phyloP scores from a whole-genome alignment of 1,139 yeast species.

The Geotrichum europaeum region DNA sequence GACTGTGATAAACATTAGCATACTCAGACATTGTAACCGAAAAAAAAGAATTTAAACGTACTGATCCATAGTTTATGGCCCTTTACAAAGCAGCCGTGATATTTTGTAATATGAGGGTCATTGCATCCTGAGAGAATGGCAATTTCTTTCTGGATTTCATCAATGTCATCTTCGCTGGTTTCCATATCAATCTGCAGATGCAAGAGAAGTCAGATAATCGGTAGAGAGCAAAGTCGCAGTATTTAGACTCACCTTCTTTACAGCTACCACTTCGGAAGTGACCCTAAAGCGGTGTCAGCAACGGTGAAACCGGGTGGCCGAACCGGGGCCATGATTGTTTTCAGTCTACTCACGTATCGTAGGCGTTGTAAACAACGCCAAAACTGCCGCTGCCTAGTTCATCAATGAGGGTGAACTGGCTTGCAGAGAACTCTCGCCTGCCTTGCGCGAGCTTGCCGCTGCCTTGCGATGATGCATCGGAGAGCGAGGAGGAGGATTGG shows the following conservation, averaged over 20 bases:
- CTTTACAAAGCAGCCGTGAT: slow-evolving; percentile 74
- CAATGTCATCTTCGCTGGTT: slow-evolving; percentile 64
- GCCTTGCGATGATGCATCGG: background rate
- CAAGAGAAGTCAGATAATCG: background rate
- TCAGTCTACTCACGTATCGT: slow-evolving; percentile 38
- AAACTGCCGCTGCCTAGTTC: slow-evolving; percentile 86
- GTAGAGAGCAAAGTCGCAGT: background rate
- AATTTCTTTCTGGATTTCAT: slow-evolving; percentile 76
- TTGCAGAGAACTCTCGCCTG: slow-evolving; percentile 36
- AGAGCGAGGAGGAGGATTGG: background rate
- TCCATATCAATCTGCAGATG: slow-evolving; percentile 62
- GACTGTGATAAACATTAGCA: slow-evolving; percentile 1
- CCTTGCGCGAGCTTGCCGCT: slow-evolving; percentile 3
- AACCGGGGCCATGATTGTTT: background rate
- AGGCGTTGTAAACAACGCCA: slow-evolving; percentile 77
- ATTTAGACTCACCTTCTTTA: slow-evolving; percentile 21
- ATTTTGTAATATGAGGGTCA: slow-evolving; percentile 62
- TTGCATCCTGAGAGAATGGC: slow-evolving; percentile 70
- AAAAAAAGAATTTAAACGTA: slow-evolving; percentile 25
- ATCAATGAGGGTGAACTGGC: slow-evolving; percentile 57
- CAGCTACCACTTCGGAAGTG: slow-evolving; percentile 19
- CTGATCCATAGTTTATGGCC: slow-evolving; percentile 80
- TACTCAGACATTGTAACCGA: background rate
- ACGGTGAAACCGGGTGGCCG: background rate
- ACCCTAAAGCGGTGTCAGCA: background rate